These are phyloP conservation scores for Termitomyces sp. DNA, from an alignment of 768 basidiomycete species.

Conservation along the genomic window DNA sequence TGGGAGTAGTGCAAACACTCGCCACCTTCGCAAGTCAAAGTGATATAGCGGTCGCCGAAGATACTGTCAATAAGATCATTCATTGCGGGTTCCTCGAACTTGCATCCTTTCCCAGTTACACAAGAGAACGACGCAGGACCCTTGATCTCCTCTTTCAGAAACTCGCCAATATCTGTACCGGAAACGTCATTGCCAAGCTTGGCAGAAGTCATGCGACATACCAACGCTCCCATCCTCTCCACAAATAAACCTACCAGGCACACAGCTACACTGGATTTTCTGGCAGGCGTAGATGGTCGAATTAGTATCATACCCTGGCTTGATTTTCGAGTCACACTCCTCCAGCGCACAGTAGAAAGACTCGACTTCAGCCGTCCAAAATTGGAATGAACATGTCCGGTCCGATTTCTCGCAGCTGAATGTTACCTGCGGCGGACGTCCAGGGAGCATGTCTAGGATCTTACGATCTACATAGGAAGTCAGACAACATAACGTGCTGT, in stretches of 20 bases:
- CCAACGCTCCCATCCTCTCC: conserved; percentile 93
- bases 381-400: conserved; percentile 86
- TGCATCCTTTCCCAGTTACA: conserved; percentile 63
- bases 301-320: conserved; percentile 58
- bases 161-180: conserved; percentile 82
- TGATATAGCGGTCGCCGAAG: conserved; percentile 90
- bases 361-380: conserved; percentile 94
- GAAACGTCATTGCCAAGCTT: not conserved
- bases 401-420: conserved; percentile 76
- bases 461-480: conserved; percentile 65
- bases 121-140: conserved; percentile 90
- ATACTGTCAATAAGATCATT: conserved; percentile 89
- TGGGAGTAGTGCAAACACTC: conserved; percentile 93
- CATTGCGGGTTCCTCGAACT: conserved; percentile 96
- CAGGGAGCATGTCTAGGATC: conserved; percentile 88
- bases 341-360: conserved; percentile 93
- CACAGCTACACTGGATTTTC: conserved; percentile 83
- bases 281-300: conserved; percentile 75
- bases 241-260: conserved; percentile 92
- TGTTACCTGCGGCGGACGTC: conserved; percentile 90
- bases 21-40: conserved; percentile 79
- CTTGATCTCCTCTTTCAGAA: conserved; percentile 81
- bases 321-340: conserved; percentile 47
- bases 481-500: not conserved
- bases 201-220: conserved; percentile 30